These are phyloP conservation scores for Candida buenavistaensis DNA, from an alignment of 1,139 yeast species.

Conservation along the genomic window DNA sequence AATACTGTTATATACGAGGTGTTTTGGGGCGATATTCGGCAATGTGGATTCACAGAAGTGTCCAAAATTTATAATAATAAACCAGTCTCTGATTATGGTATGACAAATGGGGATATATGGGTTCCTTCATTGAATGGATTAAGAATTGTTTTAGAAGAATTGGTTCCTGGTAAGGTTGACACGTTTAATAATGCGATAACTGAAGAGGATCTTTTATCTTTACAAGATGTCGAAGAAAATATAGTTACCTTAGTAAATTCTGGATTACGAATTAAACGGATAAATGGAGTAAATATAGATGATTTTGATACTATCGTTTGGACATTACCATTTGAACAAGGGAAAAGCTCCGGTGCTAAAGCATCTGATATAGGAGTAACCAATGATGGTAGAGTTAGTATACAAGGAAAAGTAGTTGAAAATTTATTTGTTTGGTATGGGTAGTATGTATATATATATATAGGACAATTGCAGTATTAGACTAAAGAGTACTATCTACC, in stretches of 20 bases:
- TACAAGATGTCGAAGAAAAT: conserved; percentile 10
- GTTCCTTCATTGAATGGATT: conserved; percentile 35
- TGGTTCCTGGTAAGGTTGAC: conserved; percentile 35
- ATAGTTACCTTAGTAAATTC: conserved; percentile 10
- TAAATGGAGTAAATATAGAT: conserved; percentile 37
- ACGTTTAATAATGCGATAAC: conserved; percentile 24
- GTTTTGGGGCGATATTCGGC: conserved; percentile 33
- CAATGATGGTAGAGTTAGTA: conserved; percentile 26
- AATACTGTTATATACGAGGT: conserved; percentile 31
- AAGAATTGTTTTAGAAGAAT: conserved; percentile 38
- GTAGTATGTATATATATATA: conserved; percentile 4
- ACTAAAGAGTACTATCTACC: too few species aligned
- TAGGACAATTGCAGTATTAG: conserved; percentile 1
- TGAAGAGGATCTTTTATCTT: conserved; percentile 21
- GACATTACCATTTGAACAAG: conserved; percentile 27
- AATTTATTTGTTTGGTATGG: conserved; percentile 32
- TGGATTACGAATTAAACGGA: conserved; percentile 28
- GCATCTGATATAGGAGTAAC: conserved; percentile 19
- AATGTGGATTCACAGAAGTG: conserved; percentile 23
- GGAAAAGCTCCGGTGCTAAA: conserved; percentile 7
- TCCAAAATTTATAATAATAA: conserved; percentile 20
- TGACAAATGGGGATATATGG: conserved; percentile 30
- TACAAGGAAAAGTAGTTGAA: conserved; percentile 37
- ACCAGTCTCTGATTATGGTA: conserved; percentile 12
- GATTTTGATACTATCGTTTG: conserved; percentile 23